These are phyloP conservation scores for Lepidopterella palustris DNA, from an alignment of 495 filamentous ascomycete species.

Conservation along the genomic window DNA sequence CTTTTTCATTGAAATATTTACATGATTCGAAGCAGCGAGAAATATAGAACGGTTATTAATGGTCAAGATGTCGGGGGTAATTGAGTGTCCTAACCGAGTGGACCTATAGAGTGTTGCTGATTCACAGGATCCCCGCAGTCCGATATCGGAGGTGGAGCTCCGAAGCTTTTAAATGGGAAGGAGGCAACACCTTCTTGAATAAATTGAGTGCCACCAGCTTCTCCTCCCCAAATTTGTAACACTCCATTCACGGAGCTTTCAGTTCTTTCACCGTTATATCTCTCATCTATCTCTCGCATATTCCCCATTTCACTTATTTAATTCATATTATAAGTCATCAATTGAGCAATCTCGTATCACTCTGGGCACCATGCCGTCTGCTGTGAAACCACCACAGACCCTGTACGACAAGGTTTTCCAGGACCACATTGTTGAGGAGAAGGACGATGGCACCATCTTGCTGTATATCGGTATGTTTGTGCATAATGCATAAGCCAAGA, in stretches of 20 bases:
- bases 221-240: conserved; percentile 4
- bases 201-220: conserved; percentile 12
- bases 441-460: conserved; percentile 83
- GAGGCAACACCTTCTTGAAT: no score
- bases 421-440: conserved; percentile 88
- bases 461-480: conserved; percentile 74
- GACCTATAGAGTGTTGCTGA: neutral
- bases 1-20: no score
- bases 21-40: no score
- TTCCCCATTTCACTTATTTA: no score
- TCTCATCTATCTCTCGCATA: neutral
- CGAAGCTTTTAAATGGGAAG: neutral
- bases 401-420: conserved; percentile 97
- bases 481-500: conserved; percentile 10
- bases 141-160: neutral
- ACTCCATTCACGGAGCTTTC: neutral
- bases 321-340: no score
- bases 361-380: conserved; percentile 63
- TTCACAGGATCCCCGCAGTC: neutral
- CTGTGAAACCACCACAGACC: conserved; percentile 70
- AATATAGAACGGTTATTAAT: no score
- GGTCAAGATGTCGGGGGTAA: neutral
- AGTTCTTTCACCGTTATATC: neutral
- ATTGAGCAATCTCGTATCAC: conserved; percentile 17
- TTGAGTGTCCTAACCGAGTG: neutral